Evolutionary conservation across 495 filamentous ascomycete species (phyloP), one percentile per base, ranked within the genome.

Genomic region (Letharia lupina): DNA sequence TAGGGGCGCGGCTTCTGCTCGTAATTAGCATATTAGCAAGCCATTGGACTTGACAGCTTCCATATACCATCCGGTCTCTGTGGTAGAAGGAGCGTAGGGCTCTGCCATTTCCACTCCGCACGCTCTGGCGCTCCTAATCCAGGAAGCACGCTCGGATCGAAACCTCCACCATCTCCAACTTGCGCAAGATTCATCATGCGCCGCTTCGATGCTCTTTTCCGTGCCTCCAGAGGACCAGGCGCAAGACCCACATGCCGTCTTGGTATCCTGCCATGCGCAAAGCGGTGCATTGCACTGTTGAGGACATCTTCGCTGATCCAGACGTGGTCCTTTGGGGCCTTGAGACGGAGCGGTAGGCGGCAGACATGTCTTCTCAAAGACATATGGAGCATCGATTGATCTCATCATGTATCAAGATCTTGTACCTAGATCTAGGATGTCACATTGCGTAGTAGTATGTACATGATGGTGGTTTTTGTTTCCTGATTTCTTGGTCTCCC

Each of bases 161-260:
- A 40, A 6, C 71, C 74, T 16, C 65, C 37, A 11, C 71, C 72
- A 23, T 61, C 52, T 31, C 68, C 75, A 33, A 76, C 56, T 8
- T 76, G 73, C 41, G 80, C 78, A 7, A 84, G 61, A 5, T 76
- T 79, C 52, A 80, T 78, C 69, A 82, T 84, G 42, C 77, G 73
- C 61, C 83, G 72, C 70, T 77, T 82, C 9, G 81, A 77, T 63
- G 80, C 72, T 48, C 84, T 77, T 70, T 79, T 78, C 58, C 81
- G 76, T n/a, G 83, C 83, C 72, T 86, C 84, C 71, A 86, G 71
- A 60, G 84, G 84, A 3, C 84, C 84, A n/a, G 84, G 83, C 2
- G 81, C 79, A 44, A 76, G 77, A 73, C 82, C 83, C 65, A 77
- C 82, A 77, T 83, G 74, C 39, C 83, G 79, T 68, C 76, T 68